Percentiles rank a stretch among this genome's conserved stretches.
Evolutionary conservation across 495 filamentous ascomycete genomes (phyloP).

Genomic region (Saxispiralis lemnorum): DNA sequence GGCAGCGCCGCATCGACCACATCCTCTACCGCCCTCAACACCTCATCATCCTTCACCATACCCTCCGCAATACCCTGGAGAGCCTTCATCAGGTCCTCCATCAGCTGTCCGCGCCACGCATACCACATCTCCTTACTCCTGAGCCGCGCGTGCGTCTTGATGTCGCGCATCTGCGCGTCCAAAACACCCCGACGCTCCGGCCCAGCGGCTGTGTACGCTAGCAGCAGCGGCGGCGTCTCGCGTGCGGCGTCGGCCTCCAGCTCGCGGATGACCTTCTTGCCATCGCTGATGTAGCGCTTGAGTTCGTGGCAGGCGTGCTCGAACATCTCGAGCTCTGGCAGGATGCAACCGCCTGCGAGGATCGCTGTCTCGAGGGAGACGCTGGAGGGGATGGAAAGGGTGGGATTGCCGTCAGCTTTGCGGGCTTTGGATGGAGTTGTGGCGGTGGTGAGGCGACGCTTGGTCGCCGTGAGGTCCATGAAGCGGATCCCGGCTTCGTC

Average conservation of each 20-base stretch:
- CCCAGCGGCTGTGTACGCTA: constrained; percentile 74
- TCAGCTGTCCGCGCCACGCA: constrained; percentile 84
- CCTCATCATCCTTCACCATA: constrained; percentile 54
- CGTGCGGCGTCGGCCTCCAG: constrained; percentile 75
- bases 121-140: constrained; percentile 94
- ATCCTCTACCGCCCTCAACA: constrained; percentile 48
- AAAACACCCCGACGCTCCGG: constrained; percentile 69
- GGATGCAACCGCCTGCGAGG: constrained; percentile 76
- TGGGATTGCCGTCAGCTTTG: constrained; percentile 8
- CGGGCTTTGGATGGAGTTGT: constrained; percentile 26
- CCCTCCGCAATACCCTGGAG: constrained; percentile 55
- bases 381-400: constrained; percentile 26
- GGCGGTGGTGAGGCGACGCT: constrained; percentile 67
- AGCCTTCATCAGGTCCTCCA: constrained; percentile 64
- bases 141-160: constrained; percentile 77
- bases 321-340: constrained; percentile 83
- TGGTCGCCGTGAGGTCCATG: constrained; percentile 88
- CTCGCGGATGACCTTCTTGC: constrained; percentile 65
- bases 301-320: constrained; percentile 89
- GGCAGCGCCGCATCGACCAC: constrained; percentile 50
- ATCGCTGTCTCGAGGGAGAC: constrained; percentile 53
- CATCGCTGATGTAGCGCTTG: constrained; percentile 86
- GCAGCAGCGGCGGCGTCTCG: constrained; percentile 79
- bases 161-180: constrained; percentile 92
- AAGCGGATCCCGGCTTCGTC: constrained; percentile 92